Evolutionary conservation across 352 stramenopile genomes (phyloP).

Genomic region (Globisporangium apiculatum): DNA sequence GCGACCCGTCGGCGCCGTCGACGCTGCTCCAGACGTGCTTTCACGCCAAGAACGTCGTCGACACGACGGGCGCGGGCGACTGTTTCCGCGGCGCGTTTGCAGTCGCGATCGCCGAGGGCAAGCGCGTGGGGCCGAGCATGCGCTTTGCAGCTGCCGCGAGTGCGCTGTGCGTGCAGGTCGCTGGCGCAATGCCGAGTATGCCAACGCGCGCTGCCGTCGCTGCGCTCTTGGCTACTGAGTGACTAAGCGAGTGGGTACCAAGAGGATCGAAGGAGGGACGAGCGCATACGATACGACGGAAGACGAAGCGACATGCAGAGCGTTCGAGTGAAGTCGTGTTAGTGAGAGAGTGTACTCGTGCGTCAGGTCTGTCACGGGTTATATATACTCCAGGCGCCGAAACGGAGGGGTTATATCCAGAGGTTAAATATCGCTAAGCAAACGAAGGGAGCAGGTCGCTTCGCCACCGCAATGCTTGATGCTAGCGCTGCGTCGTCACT

Average conservation of each 20-base stretch:
- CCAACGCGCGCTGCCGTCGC: constrained; percentile 29
- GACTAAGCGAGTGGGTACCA: too few species aligned
- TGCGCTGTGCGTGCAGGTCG: constrained; percentile 57
- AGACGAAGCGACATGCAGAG: too few species aligned
- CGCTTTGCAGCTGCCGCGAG: constrained; percentile 44
- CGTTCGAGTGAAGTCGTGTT: not conserved
- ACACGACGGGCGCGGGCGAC: constrained; percentile 76
- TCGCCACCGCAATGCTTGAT: too few species aligned
- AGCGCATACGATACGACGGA: too few species aligned
- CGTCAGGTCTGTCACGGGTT: not conserved
- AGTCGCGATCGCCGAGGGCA: constrained; percentile 41
- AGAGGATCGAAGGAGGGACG: too few species aligned
- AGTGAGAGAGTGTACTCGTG: not conserved
- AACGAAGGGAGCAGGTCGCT: too few species aligned
- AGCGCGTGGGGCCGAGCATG: constrained; percentile 44
- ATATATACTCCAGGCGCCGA: constrained; percentile 2
- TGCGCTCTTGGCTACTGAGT: constrained; percentile 20
- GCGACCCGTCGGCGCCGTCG: constrained; percentile 15
- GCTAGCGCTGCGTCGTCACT: not conserved
- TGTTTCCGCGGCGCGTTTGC: constrained; percentile 73
- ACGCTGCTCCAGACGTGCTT: constrained; percentile 42
- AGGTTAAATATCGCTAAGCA: constrained; percentile 6
- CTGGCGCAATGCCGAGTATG: constrained; percentile 64
- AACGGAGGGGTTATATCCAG: too few species aligned
- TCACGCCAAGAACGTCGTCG: constrained; percentile 50